Base-by-base conservation (phyloP, 495 filamentous ascomycete genomes). In the Lophiostoma macrostomum region DNA sequence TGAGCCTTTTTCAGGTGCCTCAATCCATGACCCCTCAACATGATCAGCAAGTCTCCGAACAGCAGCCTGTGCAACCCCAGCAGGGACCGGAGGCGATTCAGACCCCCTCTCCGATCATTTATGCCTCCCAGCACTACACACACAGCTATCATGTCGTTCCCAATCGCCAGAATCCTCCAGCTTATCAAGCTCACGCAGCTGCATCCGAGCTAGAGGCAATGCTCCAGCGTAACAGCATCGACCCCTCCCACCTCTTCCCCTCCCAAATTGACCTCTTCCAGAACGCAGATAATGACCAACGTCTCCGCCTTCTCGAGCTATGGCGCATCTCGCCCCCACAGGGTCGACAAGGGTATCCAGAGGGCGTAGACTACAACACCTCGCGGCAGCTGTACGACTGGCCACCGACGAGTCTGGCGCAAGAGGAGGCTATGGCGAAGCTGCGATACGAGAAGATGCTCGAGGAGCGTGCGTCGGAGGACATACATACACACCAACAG, bases 281-380 rank as follows among this genome's bases (percentile, higher is more conserved):
- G 37, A 67, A 68, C 44, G 64, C 69, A 42, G 60, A 67, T 51
- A 48, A 63, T 25, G 67, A 69, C 50, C 69, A 71, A 56, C 65
- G 63, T 34, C 56, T 67, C 24, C 59, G 70, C 1, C 61, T 73
- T 12, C 58, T 73, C 4, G 70, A 73, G 52, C 63, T 73, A 4
- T 73, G 70, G 70, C 61, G 67, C 30, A 70, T 70, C 19, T 53
- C 62, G 16, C 70, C 70, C 12, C 70, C 67, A 5, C 46, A 55
- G 32, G 40, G 54, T 16, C 22, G 59, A 30, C 46, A 58, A 24
- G 49, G 50, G 14, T 41, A 34, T 41, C 57, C 44, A 6, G 29
- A 42, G 20, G 50, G 53, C 4, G 40, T 53, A 19, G 52, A 60
- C 40, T 52, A 51, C 42, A 60, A 49, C 31, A 53, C 47, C 44